phyloP scores from a whole-genome alignment of 495 filamentous ascomycete genomes.

The Podospora didyma region DNA sequence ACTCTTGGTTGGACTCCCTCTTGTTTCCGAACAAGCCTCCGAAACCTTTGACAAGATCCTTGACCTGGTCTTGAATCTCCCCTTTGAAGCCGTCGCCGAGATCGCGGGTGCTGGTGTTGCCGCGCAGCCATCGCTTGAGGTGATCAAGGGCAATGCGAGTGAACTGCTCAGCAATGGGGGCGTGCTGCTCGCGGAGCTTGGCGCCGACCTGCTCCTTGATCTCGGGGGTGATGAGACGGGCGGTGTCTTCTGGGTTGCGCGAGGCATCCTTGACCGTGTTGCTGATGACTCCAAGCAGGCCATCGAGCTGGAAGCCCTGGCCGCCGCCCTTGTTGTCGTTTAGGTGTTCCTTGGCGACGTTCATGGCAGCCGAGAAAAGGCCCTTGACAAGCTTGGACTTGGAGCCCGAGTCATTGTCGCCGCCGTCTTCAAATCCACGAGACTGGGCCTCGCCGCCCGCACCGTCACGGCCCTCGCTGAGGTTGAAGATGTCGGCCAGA shows the following conservation, averaged over 20 bases:
- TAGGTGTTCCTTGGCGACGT: conserved; percentile 27
- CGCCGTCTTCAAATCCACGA: conserved; percentile 4
- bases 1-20: conserved; percentile 14
- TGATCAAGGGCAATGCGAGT: conserved; percentile 32
- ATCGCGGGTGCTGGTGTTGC: conserved; percentile 31
- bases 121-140: conserved; percentile 32
- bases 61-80: conserved; percentile 34
- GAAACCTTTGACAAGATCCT: conserved; percentile 32
- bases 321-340: conserved; percentile 15
- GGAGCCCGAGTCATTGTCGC: conserved; percentile 6
- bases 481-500: conserved; percentile 29
- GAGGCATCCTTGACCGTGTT: conserved; percentile 30
- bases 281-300: conserved; percentile 29
- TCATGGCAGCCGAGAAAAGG: conserved; percentile 29
- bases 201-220: conserved; percentile 29
- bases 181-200: conserved; percentile 27
- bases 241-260: conserved; percentile 31
- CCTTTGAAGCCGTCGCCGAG: conserved; percentile 31
- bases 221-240: conserved; percentile 31
- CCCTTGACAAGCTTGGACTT: conserved; percentile 1
- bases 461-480: conserved; percentile 19
- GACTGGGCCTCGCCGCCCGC: conserved; percentile 6
- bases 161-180: conserved; percentile 31
- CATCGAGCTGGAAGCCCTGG: conserved; percentile 27
- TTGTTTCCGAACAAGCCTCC: conserved; percentile 29